phyloP scores from a whole-genome alignment of 2,329 filamentous ascomycete genomes.

The Hypoxylon sp. region DNA sequence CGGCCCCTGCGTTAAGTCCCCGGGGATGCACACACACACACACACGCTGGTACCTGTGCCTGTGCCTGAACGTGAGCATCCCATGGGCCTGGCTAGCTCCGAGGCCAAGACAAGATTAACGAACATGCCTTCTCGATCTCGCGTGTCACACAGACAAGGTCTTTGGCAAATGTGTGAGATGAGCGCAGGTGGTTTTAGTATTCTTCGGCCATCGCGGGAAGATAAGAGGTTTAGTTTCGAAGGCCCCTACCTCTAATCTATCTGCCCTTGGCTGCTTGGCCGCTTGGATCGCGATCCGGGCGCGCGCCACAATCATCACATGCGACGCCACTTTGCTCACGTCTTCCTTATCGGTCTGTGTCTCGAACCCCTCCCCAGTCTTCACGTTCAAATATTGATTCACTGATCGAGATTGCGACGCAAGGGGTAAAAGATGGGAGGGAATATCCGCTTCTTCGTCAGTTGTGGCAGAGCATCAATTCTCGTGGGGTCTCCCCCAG shows the following conservation, averaged over 20 bases:
- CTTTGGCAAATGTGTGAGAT: not conserved
- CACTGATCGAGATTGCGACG: slow-evolving; percentile 23
- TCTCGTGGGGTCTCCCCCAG: slow-evolving; percentile 1
- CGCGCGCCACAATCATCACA: slow-evolving; percentile 32
- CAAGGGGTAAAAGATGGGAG: slow-evolving; percentile 3
- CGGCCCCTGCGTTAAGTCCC: slow-evolving; percentile 38
- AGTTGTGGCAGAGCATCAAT: slow-evolving; percentile 6
- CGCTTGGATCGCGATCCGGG: slow-evolving; percentile 10
- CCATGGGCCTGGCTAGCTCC: not conserved
- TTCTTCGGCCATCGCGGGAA: not conserved
- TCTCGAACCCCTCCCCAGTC: not conserved
- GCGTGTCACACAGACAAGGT: slow-evolving; percentile 23
- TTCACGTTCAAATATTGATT: not conserved
- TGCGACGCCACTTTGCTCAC: slow-evolving; percentile 30
- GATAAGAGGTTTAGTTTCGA: not conserved
- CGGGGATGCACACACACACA: slow-evolving; percentile 9
- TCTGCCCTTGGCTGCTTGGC: no score
- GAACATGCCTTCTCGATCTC: slow-evolving; percentile 14
- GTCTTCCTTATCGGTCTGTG: slow-evolving; percentile 12
- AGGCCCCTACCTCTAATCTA: no score
- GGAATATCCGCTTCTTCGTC: slow-evolving; percentile 8
- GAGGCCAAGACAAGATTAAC: slow-evolving; percentile 23
- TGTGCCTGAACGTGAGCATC: not conserved
- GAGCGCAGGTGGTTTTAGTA: slow-evolving; percentile 6
- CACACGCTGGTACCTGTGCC: slow-evolving; percentile 1